Evolutionary conservation across 495 filamentous ascomycete genomes (phyloP).

Genomic region (Geopyxis carbonaria): DNA sequence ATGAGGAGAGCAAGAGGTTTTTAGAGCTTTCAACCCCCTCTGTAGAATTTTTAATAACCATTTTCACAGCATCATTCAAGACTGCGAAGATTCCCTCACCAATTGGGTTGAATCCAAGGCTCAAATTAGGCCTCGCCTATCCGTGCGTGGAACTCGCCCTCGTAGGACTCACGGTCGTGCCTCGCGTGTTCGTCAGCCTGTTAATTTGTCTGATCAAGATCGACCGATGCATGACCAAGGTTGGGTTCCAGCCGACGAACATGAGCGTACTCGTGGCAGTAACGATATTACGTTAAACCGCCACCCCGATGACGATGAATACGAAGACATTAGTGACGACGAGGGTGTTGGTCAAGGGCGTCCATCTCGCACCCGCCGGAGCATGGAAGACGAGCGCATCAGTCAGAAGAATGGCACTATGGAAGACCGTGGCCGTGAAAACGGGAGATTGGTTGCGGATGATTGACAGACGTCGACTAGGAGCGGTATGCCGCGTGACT

Average conservation of each 20-base stretch:
- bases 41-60: background rate
- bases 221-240: constrained; percentile 61
- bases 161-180: constrained; percentile 52
- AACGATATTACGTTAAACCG: constrained; percentile 22
- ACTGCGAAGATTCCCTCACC: constrained; percentile 90
- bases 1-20: constrained; percentile 85
- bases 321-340: constrained; percentile 35
- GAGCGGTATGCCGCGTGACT: background rate
- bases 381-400: constrained; percentile 1
- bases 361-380: constrained; percentile 4
- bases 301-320: constrained; percentile 45
- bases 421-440: constrained; percentile 5
- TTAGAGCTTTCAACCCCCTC: constrained; percentile 9
- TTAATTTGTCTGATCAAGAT: constrained; percentile 76
- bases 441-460: constrained; percentile 4
- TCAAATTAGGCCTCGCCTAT: constrained; percentile 68
- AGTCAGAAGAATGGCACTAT: constrained; percentile 1
- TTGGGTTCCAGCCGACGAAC: constrained; percentile 73
- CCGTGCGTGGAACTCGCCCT: constrained; percentile 67
- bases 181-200: constrained; percentile 41
- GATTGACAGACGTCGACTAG: constrained; percentile 25
- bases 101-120: constrained; percentile 92
- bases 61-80: constrained; percentile 75
- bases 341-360: no score
- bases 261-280: constrained; percentile 29